Conservation (phyloP, 768 basidiomycete genomes). For the Calvatia gigantea region DNA sequence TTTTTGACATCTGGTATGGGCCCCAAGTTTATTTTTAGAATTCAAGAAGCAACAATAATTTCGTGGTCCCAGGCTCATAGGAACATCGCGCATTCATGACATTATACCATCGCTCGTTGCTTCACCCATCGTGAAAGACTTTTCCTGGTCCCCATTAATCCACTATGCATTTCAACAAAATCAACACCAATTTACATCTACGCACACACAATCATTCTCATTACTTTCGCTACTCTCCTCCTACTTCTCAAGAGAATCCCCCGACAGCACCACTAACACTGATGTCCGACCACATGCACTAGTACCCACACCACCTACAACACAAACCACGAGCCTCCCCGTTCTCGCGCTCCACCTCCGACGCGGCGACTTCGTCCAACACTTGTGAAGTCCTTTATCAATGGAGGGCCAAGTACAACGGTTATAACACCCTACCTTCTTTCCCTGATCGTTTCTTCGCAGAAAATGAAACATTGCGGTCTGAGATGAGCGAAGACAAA, state of each 20-base stretch:
- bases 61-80: conserved; percentile 44
- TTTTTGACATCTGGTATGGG: conserved; percentile 54
- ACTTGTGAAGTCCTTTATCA: conserved; percentile 42
- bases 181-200: conserved; percentile 31
- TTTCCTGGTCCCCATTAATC: conserved; percentile 62
- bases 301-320: not conserved
- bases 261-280: not conserved
- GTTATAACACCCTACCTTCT: conserved; percentile 50
- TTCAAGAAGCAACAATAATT: not conserved
- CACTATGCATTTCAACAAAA: conserved; percentile 46
- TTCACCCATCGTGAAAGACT: conserved; percentile 48
- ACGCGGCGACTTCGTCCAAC: conserved; percentile 50
- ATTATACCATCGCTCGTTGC: conserved; percentile 40
- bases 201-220: not conserved
- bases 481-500: conserved; percentile 19
- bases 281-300: not conserved
- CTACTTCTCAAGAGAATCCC: conserved; percentile 11
- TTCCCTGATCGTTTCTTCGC: conserved; percentile 43
- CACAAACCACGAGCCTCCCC: conserved; percentile 26
- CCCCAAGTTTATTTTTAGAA: not conserved
- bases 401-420: conserved; percentile 39
- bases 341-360: conserved; percentile 57
- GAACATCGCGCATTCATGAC: conserved; percentile 37
- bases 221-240: conserved; percentile 15
- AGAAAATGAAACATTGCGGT: not conserved